Conservation (phyloP, 768 basidiomycete species). For the Crepidotus variabilis region DNA sequence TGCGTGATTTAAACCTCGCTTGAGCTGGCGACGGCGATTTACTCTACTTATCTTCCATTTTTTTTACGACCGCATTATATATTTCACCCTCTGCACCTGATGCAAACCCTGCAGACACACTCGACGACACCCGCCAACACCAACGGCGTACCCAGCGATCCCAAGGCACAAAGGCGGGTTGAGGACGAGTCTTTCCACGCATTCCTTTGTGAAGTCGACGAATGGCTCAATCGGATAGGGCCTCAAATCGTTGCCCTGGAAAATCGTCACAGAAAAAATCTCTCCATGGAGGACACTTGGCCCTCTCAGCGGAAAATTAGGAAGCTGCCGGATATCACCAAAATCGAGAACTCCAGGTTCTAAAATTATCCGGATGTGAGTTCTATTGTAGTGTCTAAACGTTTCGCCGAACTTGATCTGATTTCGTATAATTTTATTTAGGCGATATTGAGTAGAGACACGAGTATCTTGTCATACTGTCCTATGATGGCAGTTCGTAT, state of each 20-base stretch:
- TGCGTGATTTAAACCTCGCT: background rate
- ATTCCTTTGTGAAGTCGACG: constrained; percentile 18
- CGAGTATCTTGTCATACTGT: background rate
- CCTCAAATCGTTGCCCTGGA: constrained; percentile 16
- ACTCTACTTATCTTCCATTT: background rate
- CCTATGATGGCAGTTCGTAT: background rate
- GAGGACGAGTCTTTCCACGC: background rate
- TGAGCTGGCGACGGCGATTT: background rate
- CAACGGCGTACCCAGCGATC: background rate
- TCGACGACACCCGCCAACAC: background rate
- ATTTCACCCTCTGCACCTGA: background rate
- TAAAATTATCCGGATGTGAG: background rate
- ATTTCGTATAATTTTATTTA: too few species aligned
- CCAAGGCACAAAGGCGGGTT: background rate
- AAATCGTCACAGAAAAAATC: constrained; percentile 14
- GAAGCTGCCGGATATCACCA: background rate
- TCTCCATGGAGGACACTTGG: constrained; percentile 2
- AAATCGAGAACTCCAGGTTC: background rate
- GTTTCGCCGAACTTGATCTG: background rate
- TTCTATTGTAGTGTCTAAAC: background rate
- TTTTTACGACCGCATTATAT: background rate
- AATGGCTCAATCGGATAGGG: constrained; percentile 17
- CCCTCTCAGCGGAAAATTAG: background rate
- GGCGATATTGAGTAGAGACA: too few species aligned
- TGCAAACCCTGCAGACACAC: background rate